phyloP scores from a whole-genome alignment of 768 basidiomycete species.

The Leccinellum albellum region DNA sequence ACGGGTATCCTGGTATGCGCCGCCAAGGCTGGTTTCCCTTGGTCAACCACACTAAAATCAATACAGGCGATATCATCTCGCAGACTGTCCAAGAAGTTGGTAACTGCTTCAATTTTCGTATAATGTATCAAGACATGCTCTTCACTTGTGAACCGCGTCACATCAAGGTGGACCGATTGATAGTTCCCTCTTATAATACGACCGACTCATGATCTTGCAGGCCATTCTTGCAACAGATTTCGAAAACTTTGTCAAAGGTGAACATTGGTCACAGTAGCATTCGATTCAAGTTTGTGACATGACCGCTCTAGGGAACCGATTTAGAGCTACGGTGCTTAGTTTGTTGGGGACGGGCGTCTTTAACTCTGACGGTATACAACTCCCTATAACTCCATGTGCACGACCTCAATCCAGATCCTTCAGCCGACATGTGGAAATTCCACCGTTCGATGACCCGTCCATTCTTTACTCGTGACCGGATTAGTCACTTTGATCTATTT shows the following conservation, averaged over 20 bases:
- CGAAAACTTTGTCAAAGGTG: constrained; percentile 57
- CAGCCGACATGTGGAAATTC: constrained; percentile 55
- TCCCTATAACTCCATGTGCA: no score
- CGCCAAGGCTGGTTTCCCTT: neutral
- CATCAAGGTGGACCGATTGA: constrained; percentile 37
- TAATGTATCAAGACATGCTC: constrained; percentile 44
- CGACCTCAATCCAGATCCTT: constrained; percentile 9
- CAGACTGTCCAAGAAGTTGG: constrained; percentile 36
- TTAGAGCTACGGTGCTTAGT: constrained; percentile 40
- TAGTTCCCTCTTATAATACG: neutral
- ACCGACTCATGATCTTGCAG: constrained; percentile 7
- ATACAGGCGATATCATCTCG: constrained; percentile 41
- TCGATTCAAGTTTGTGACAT: neutral
- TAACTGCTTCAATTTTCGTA: constrained; percentile 42
- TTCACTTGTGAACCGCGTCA: constrained; percentile 52
- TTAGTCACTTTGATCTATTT: constrained; percentile 59
- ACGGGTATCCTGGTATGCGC: constrained; percentile 49
- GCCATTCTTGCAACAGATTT: constrained; percentile 56
- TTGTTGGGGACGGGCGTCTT: constrained; percentile 65
- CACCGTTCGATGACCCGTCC: constrained; percentile 64
- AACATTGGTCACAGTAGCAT: neutral
- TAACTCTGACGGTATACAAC: constrained; percentile 55
- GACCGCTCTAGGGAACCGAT: constrained; percentile 25
- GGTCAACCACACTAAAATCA: neutral
- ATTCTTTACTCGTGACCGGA: constrained; percentile 57